Evolutionary conservation across 768 basidiomycete species (phyloP).

Genomic region (Podaxis sp.): DNA sequence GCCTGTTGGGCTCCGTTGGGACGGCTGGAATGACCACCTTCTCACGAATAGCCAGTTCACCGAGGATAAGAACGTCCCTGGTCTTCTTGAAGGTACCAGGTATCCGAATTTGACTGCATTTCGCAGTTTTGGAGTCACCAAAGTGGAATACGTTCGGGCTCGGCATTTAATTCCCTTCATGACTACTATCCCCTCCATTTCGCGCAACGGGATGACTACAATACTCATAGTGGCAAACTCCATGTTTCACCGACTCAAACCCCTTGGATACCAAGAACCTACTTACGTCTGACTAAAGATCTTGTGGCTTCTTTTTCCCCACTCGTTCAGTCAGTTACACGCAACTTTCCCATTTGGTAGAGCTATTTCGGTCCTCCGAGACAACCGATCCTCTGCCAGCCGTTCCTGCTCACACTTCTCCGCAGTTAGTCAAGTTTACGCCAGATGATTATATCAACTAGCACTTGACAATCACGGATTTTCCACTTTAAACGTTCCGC

Average conservation of each 20-base stretch:
- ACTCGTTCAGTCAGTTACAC: not conserved
- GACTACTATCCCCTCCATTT: not conserved
- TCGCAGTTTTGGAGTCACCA: not conserved
- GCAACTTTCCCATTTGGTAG: not conserved
- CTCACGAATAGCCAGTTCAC: not conserved
- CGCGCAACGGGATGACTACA: not conserved
- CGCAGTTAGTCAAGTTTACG: constrained; percentile 1
- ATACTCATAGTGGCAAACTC: not conserved
- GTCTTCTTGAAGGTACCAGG: not conserved
- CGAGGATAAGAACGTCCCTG: not conserved
- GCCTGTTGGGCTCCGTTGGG: no score
- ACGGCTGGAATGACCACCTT: not conserved
- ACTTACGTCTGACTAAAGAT: not conserved
- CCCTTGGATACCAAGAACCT: constrained; percentile 12
- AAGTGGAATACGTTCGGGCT: no score
- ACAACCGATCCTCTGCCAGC: not conserved
- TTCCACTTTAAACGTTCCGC: not conserved
- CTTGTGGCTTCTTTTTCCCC: not conserved
- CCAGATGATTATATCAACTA: not conserved
- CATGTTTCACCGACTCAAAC: constrained; percentile 3
- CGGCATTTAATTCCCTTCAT: no score
- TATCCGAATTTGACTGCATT: not conserved
- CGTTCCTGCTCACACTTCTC: not conserved
- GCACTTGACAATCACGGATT: constrained; percentile 1
- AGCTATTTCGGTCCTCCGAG: constrained; percentile 4